These are phyloP conservation scores for Pseudozyma sp. DNA, from an alignment of 1,284 basidiomycete species.

Conservation along the genomic window DNA sequence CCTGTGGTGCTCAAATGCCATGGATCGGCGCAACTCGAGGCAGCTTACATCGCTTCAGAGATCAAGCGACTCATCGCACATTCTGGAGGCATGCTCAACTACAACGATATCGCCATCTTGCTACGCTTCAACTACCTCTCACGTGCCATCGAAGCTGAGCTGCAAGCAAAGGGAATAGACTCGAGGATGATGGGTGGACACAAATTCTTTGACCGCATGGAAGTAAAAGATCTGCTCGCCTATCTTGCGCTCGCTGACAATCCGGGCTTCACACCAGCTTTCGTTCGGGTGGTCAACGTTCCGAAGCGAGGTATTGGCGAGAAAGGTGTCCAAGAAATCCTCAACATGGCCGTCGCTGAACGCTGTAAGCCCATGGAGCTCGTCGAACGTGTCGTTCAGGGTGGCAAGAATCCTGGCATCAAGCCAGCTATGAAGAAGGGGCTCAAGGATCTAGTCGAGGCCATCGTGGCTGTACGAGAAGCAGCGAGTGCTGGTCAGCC, in stretches of 20 bases:
- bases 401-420: slow-evolving; percentile 73
- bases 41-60: slow-evolving; percentile 76
- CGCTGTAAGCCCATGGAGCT: slow-evolving; percentile 76
- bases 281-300: slow-evolving; percentile 81
- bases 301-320: slow-evolving; percentile 84
- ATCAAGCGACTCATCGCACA: slow-evolving; percentile 82
- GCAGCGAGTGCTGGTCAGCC: slow-evolving; percentile 75
- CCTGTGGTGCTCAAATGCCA: slow-evolving; percentile 69
- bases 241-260: slow-evolving; percentile 82
- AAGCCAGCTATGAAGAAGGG: slow-evolving; percentile 78
- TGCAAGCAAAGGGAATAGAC: slow-evolving; percentile 83
- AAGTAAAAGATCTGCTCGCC: slow-evolving; percentile 86
- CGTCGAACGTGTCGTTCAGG: slow-evolving; percentile 52
- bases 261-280: slow-evolving; percentile 77
- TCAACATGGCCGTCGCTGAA: slow-evolving; percentile 73
- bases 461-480: slow-evolving; percentile 74
- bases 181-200: slow-evolving; percentile 82
- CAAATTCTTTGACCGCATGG: slow-evolving; percentile 84
- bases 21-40: slow-evolving; percentile 52
- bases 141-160: slow-evolving; percentile 79
- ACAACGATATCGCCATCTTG: slow-evolving; percentile 72
- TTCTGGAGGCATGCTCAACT: slow-evolving; percentile 77
- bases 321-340: slow-evolving; percentile 79
- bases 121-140: slow-evolving; percentile 83
- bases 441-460: slow-evolving; percentile 75